phyloP scores from a whole-genome alignment of 179 eudicot species.

The Beta lomatogona region DNA sequence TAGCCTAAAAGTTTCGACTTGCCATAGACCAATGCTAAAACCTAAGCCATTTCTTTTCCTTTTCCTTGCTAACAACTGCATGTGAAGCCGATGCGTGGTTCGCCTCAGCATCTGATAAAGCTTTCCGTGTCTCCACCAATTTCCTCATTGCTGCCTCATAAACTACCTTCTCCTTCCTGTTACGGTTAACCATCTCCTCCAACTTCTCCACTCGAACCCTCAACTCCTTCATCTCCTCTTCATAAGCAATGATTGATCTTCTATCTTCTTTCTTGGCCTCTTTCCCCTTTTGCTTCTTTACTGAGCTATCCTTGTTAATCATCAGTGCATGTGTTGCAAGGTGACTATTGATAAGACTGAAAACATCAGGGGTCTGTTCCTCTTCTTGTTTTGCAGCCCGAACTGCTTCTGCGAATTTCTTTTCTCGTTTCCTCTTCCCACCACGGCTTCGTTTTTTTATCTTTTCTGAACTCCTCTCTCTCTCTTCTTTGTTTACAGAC shows the following conservation, averaged over 20 bases:
- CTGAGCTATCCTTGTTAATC: constrained; percentile 30
- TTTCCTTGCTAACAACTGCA: constrained; percentile 75
- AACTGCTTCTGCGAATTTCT: constrained; percentile 71
- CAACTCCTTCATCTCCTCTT: constrained; percentile 80
- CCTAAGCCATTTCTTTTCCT: constrained; percentile 92
- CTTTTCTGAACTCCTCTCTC: constrained; percentile 29
- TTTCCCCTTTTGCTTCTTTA: constrained; percentile 43
- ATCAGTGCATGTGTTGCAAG: constrained; percentile 60
- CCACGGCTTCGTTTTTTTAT: constrained; percentile 79
- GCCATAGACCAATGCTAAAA: constrained; percentile 38
- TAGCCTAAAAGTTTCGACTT: too few species aligned
- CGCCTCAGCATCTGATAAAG: constrained; percentile 62
- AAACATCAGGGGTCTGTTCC: constrained; percentile 69
- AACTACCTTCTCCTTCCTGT: constrained; percentile 78
- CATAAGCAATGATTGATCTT: constrained; percentile 68
- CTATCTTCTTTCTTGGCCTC: constrained; percentile 72
- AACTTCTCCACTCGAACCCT: constrained; percentile 55
- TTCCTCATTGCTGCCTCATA: constrained; percentile 86
- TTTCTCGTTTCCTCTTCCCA: constrained; percentile 87
- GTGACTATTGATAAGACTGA: constrained; percentile 81
- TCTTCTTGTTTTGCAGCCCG: constrained; percentile 61
- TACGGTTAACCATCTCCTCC: constrained; percentile 82
- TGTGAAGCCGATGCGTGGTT: constrained; percentile 77
- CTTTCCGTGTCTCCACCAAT: constrained; percentile 65
- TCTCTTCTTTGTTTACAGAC: constrained; percentile 37